Base-by-base conservation (phyloP, 352 stramenopile species). In the Nothophytophthora sp. region DNA sequence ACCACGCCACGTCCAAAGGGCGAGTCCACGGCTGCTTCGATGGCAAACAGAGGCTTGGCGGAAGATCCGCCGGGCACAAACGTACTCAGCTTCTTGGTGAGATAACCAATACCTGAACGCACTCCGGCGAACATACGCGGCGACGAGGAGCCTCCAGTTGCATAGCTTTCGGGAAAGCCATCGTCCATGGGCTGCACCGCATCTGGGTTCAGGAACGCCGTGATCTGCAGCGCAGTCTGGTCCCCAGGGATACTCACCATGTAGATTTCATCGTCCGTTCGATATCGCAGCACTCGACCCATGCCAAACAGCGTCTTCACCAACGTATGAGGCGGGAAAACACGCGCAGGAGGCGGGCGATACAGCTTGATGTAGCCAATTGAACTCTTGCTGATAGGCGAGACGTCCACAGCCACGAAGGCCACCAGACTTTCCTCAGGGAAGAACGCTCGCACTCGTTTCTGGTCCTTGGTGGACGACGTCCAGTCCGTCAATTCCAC, bases 271-370 rank as follows among this genome's bases (percentile, higher is more conserved):
- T 92, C 79, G 30, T 90, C 72, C 2, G 42, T 29, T 15, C 81
- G 76, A 48, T 86, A 95, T 23, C 55, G 55, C 18, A 89, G 37
- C 11, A 92, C 70, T 19, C 71, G 64, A 9, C 81, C 81, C 8
- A 86, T 83, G 33, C 84, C 84, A 56, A 92, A 95, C 27, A 85
- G 59, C n/a, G 84, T 92, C 43, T 86, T 76, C 18, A 92, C 74
- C 13, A 76, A n/a, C 4, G 73, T 80, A 11, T 88, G 64, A 11
- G 76, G 50, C 9, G 71, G 38, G 36, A 81, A 86, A 18, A 87
- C 45, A 3, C 62, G 64, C 5, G 55, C 51, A 23, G 77, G 67
- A 22, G 63, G 69, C 5, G 76, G 55, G 27, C 69, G 73, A 23
- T 71, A 51, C 18, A 87, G 77, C 51, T 73, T 74, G 13, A 92